A percentile compares a stretch with the other conserved stretches of the same genome.
Evolutionary conservation across 257 asterid species (phyloP).

Genomic region (Penstemon newberryi): DNA sequence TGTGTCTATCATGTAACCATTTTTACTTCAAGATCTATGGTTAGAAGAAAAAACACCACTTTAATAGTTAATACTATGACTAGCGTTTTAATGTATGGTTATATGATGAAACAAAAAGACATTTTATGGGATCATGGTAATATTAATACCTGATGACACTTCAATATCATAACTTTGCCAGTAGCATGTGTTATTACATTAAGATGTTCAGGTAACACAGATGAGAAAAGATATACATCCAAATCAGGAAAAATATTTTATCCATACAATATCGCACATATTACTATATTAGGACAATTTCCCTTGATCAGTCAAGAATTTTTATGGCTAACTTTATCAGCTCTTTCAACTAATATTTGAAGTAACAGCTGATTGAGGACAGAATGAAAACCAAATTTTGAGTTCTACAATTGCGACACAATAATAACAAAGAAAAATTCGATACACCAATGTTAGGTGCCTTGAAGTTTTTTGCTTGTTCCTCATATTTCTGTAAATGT

Average conservation of each 20-base stretch:
- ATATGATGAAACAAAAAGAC: slow-evolving; percentile 16
- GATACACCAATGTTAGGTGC: neutral
- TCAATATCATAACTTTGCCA: slow-evolving; percentile 11
- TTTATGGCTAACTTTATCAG: slow-evolving; percentile 5
- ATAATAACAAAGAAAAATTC: slow-evolving; percentile 1
- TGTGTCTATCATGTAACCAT: too few relatives aligned
- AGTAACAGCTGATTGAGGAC: neutral
- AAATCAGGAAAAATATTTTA: neutral
- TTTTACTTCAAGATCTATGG: too few relatives aligned
- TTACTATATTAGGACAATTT: neutral
- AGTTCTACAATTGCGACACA: slow-evolving; percentile 3
- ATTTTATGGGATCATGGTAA: neutral
- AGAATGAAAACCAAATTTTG: slow-evolving; percentile 1
- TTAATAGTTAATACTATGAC: neutral
- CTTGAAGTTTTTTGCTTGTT: neutral
- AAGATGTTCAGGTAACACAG: neutral
- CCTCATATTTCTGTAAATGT: neutral
- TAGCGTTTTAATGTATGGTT: neutral
- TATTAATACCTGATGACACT: slow-evolving; percentile 6
- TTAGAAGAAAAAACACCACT: neutral
- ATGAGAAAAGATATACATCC: slow-evolving; percentile 1
- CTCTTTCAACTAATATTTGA: slow-evolving; percentile 12
- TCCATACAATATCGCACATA: neutral
- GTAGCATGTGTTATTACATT: slow-evolving; percentile 1
- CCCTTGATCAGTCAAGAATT: neutral